Evolutionary conservation across 2,329 filamentous ascomycete genomes (phyloP).

Genomic region (Fusarium sp.): DNA sequence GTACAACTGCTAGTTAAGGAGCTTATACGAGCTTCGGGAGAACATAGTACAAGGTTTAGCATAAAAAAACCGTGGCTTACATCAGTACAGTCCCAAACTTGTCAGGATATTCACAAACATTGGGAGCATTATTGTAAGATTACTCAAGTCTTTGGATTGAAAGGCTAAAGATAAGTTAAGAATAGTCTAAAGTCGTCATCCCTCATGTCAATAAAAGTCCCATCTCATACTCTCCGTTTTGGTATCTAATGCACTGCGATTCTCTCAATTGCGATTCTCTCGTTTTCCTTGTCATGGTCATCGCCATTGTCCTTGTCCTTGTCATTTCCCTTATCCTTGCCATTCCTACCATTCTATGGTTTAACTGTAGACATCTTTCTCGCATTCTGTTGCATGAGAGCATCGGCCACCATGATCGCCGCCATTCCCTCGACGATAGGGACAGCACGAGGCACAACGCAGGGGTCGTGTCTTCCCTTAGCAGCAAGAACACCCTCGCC

Average conservation of each 20-base stretch:
- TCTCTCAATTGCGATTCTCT: too few species aligned
- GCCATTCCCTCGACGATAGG: constrained; percentile 94
- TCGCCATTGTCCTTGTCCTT: not conserved
- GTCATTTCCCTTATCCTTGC: not conserved
- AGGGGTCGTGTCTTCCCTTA: constrained; percentile 94
- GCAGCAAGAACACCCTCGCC: constrained; percentile 80
- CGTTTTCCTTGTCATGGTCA: not conserved
- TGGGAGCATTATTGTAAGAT: not conserved
- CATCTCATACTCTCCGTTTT: constrained; percentile 19
- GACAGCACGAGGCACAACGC: constrained; percentile 87
- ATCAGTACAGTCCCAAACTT: not conserved
- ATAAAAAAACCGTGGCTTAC: not conserved
- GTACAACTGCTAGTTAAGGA: not conserved
- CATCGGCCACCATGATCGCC: constrained; percentile 86
- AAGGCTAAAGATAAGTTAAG: not conserved
- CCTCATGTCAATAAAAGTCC: constrained; percentile 20
- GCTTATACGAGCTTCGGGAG: not conserved
- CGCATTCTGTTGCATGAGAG: constrained; percentile 82
- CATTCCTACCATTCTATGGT: constrained; percentile 5
- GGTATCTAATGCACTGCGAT: constrained; percentile 12
- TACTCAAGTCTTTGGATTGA: not conserved
- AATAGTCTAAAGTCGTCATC: constrained; percentile 1
- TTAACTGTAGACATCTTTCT: constrained; percentile 53
- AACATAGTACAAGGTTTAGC: not conserved
- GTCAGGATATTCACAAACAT: not conserved